Evolutionary conservation across 208 protist genomes (phyloP), one percentile per base, ranked within the genome.

Genomic region (Angomonas deanei): DNA sequence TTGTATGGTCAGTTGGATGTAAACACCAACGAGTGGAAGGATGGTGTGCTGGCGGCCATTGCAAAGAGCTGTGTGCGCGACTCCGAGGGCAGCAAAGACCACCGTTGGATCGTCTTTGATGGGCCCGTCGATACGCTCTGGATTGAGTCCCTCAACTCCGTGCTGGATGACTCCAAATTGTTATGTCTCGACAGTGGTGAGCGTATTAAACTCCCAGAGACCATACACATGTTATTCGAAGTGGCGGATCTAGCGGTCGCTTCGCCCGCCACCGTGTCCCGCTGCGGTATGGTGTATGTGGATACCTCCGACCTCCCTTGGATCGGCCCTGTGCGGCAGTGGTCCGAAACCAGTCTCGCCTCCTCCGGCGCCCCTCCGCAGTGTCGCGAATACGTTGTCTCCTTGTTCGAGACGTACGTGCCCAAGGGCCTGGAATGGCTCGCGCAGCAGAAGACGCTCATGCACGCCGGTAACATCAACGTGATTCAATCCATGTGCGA

Each of bases 131-230:
- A 99, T 78, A 98, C 98, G 21, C 70, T 99, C 3, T 99, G 98
- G 98, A 99, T 99, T 70, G 98, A 99, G 82, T 99, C 97, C 36
- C 92, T 99, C 70, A 99, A 99, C 88, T 98, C 97, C 13, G 97
- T 99, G 23, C 86, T 99, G 24, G 98, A 99, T 77, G 98, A 99
- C 81, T 98, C 97, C 66, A 98, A 98, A 76, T 86, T 98, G 54
- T 89, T 99, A 31, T 99, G 97, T 72, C 82, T 99, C 39, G 94
- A 98, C 63, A 99, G 98, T 70, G 93, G 92, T 48, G 97, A 98
- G 78, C 96, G 97, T 42, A 99, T 99, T 67, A 98, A 98, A 73
- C 82, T 99, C 28, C 91, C 90, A 26, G 86, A 96, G 28, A 98
- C 90, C 15, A 97, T 98, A 57, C 93, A 95, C 70, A 96, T 99